Conservation (phyloP, 2,329 filamentous ascomycete genomes). For the Colletotrichum zoysiae region DNA sequence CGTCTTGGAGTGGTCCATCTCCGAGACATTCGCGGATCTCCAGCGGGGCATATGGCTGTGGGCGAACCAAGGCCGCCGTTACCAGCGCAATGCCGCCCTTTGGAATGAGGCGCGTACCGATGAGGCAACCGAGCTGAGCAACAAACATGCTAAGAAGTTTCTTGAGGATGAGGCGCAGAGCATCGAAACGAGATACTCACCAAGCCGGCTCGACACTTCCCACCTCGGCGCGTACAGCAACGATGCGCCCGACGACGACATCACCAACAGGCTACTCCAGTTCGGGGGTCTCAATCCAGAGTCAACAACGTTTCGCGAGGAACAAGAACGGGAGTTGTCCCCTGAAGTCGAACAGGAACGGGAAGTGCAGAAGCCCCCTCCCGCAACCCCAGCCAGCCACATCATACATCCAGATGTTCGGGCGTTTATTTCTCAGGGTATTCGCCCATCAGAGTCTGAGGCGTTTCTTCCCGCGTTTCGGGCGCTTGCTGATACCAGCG, state of each 20-base stretch:
- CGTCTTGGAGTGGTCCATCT: constrained; percentile 71
- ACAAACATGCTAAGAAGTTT: constrained; percentile 55
- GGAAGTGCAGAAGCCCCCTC: constrained; percentile 63
- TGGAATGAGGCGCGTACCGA: constrained; percentile 46
- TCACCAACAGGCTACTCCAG: constrained; percentile 50
- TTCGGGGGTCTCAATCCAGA: constrained; percentile 51
- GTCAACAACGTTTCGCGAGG: constrained; percentile 65
- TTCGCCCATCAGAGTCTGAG: constrained; percentile 43
- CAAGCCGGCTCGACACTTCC: background rate
- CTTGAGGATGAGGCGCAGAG: constrained; percentile 67
- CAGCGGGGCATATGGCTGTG: constrained; percentile 67
- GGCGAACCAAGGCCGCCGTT: constrained; percentile 69
- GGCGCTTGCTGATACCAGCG: constrained; percentile 56
- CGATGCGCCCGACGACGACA: too few relatives aligned
- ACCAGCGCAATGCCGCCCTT: constrained; percentile 55
- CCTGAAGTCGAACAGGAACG: constrained; percentile 73
- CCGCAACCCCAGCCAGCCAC: constrained; percentile 56
- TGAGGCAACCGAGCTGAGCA: constrained; percentile 39
- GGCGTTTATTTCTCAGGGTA: constrained; percentile 55
- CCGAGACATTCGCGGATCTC: constrained; percentile 66
- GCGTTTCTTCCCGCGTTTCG: constrained; percentile 61
- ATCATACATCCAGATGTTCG: constrained; percentile 57
- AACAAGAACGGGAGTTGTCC: constrained; percentile 76
- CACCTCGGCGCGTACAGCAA: too few relatives aligned
- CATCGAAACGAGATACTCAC: constrained; percentile 65